Conservation (phyloP, 2,329 filamentous ascomycete species). For the Colletotrichum eremochloae region DNA sequence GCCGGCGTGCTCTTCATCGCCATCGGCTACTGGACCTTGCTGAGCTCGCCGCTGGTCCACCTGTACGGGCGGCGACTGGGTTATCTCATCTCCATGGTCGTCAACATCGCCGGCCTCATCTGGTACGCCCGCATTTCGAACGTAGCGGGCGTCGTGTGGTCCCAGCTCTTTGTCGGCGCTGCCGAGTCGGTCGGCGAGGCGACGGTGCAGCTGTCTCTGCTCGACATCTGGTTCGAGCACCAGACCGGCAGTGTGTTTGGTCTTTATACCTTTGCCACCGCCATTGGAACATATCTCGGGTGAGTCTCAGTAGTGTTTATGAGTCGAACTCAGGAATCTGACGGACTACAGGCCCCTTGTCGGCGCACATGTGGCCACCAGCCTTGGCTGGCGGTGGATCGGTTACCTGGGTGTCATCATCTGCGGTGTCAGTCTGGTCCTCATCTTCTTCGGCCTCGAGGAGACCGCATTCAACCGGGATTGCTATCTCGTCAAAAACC, state of each 20-base stretch:
- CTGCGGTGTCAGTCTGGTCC: slow-evolving; percentile 59
- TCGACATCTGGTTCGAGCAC: slow-evolving; percentile 71
- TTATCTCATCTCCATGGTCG: slow-evolving; percentile 66
- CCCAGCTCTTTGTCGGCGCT: slow-evolving; percentile 69
- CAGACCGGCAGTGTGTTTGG: slow-evolving; percentile 67
- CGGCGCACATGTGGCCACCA: slow-evolving; percentile 63
- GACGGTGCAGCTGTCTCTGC: slow-evolving; percentile 67
- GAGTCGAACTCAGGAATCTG: background rate
- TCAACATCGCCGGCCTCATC: slow-evolving; percentile 63
- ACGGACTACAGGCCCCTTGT: slow-evolving; percentile 56
- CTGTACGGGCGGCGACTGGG: slow-evolving; percentile 67
- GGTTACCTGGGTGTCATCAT: slow-evolving; percentile 65
- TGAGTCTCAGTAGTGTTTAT: background rate
- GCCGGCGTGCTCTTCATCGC: slow-evolving; percentile 68
- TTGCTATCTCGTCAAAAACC: slow-evolving; percentile 50
- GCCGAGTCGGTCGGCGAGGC: slow-evolving; percentile 70
- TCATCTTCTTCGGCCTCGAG: slow-evolving; percentile 66
- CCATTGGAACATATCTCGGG: slow-evolving; percentile 68
- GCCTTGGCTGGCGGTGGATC: slow-evolving; percentile 68
- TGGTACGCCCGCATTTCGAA: slow-evolving; percentile 64
- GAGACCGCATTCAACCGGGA: slow-evolving; percentile 65
- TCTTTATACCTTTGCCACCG: slow-evolving; percentile 68
- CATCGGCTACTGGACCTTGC: slow-evolving; percentile 68
- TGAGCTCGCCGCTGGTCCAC: slow-evolving; percentile 65
- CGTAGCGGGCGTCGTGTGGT: slow-evolving; percentile 63